phyloP scores from a whole-genome alignment of 345 rosid species.

The Eucalyptus globulus region DNA sequence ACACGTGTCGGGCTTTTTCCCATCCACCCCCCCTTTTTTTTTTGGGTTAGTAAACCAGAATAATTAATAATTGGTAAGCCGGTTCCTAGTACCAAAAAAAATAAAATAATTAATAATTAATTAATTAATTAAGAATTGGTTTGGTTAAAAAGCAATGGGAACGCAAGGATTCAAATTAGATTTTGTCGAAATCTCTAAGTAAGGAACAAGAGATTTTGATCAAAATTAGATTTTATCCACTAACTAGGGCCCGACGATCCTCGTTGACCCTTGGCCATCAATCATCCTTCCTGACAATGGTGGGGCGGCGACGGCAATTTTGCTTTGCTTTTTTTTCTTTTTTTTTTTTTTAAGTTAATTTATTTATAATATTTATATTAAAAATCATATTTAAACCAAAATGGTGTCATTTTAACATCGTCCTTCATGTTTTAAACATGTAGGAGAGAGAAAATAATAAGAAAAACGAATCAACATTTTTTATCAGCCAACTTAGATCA shows the following conservation, averaged over 20 bases:
- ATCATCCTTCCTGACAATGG: not conserved
- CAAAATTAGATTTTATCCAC: not conserved
- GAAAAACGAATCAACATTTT: no score
- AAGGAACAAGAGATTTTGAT: not conserved
- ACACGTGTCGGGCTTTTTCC: not conserved
- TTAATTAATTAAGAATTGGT: not conserved
- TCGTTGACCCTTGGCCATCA: not conserved
- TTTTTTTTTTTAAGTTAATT: fast-evolving
- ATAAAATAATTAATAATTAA: no score
- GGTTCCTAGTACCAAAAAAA: no score
- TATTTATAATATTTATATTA: fast-evolving
- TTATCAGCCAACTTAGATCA: fast-evolving
- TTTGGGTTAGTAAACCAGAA: not conserved
- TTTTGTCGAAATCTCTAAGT: not conserved
- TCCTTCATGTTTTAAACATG: fast-evolving
- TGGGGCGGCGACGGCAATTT: no score
- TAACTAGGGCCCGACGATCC: not conserved
- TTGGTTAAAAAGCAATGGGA: not conserved
- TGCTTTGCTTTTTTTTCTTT: no score
- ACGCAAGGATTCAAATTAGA: not conserved
- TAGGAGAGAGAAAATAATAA: not conserved
- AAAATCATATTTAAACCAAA: no score
- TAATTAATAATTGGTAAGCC: not conserved
- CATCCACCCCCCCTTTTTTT: fast-evolving
- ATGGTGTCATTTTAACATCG: fast-evolving